A percentile compares a stretch with the other conserved stretches of the same genome.
These are phyloP conservation scores for Phialophora verrucosa DNA, from an alignment of 2,329 filamentous ascomycete genomes.

Conservation along the genomic window DNA sequence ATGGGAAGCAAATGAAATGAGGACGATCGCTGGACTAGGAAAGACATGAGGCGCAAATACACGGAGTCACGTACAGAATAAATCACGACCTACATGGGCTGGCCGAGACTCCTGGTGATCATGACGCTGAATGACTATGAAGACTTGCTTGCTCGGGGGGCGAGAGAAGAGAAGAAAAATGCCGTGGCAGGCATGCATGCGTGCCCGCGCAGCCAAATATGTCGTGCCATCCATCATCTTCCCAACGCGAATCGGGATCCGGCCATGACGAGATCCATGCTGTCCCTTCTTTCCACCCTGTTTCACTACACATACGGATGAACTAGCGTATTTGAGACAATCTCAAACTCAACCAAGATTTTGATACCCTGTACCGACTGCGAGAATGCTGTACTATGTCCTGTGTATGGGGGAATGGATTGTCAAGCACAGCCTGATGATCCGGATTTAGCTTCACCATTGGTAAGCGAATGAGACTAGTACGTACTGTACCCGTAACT, in stretches of 20 bases:
- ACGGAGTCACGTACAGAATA: slow-evolving; percentile 19
- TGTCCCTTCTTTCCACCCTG: background rate
- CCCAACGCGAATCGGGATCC: background rate
- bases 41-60: slow-evolving; percentile 19
- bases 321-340: background rate
- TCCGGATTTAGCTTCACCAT: background rate
- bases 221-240: background rate
- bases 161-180: background rate
- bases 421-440: background rate
- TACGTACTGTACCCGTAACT: too few relatives aligned
- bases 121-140: background rate
- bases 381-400: too few relatives aligned
- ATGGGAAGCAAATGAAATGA: slow-evolving; percentile 8
- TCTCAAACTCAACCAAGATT: background rate
- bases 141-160: background rate
- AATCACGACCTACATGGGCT: slow-evolving; percentile 4
- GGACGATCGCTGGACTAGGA: slow-evolving; percentile 14
- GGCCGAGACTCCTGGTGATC: background rate
- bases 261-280: background rate
- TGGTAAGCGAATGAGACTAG: too few relatives aligned
- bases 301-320: background rate
- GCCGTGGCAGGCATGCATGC: background rate
- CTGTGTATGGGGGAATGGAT: too few relatives aligned
- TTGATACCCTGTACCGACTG: too few relatives aligned
- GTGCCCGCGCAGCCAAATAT: background rate